Evolutionary conservation across 2,329 filamentous ascomycete genomes (phyloP).

Genomic region (Fonsecaea nubica): DNA sequence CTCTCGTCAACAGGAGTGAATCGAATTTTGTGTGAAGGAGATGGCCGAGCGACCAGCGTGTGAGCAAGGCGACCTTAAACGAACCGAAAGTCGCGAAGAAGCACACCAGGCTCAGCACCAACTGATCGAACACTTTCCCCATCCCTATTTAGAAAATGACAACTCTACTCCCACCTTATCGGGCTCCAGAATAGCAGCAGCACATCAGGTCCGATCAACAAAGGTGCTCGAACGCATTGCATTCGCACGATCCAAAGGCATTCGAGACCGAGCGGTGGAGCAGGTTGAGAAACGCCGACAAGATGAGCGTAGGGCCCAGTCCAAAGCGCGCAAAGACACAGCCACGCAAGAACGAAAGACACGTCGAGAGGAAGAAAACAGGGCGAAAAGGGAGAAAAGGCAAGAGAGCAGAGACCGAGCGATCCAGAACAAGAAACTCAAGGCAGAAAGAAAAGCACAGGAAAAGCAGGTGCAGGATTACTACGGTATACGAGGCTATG

Average conservation of each 20-base stretch:
- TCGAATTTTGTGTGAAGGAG: conserved; percentile 10
- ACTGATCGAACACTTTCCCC: background rate
- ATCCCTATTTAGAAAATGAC: background rate
- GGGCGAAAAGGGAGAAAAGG: conserved; percentile 12
- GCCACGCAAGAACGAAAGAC: conserved; percentile 15
- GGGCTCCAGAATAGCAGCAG: background rate
- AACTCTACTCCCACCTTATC: background rate
- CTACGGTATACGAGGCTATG: conserved; percentile 29
- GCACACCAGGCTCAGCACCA: background rate
- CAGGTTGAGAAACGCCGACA: background rate
- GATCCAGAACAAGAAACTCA: conserved; percentile 21
- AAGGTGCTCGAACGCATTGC: conserved; percentile 1
- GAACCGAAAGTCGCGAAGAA: background rate
- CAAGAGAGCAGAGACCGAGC: conserved; percentile 21
- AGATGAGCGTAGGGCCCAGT: conserved; percentile 1
- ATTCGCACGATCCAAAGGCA: conserved; percentile 8
- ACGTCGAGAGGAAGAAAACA: conserved; percentile 13
- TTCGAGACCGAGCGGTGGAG: conserved; percentile 6
- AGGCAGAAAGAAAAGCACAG: conserved; percentile 21
- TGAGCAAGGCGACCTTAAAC: background rate
- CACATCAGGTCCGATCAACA: background rate
- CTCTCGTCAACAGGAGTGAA: background rate
- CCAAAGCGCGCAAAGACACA: conserved; percentile 11
- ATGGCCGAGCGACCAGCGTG: conserved; percentile 15
- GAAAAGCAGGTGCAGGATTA: conserved; percentile 47